Evolutionary conservation across 805 yeast species (phyloP), one percentile per base, ranked within the genome.

Genomic region (Candida nanaspora): DNA sequence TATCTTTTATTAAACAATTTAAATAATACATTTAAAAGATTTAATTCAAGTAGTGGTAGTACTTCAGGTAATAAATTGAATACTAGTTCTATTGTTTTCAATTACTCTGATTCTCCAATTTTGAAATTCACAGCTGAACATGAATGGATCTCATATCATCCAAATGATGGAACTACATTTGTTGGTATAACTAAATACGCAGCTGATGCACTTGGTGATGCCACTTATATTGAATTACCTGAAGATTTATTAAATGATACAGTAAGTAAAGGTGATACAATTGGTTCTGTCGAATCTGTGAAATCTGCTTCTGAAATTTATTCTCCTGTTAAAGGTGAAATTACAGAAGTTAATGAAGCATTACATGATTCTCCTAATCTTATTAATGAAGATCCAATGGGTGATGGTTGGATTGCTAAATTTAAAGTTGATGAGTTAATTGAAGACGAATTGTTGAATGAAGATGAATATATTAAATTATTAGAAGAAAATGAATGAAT

Each of bases 151-250:
- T 89, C 95, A 4, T 71, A 79, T 41, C 94, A 85, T 60, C 75
- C 76, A n/a, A n/a, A n/a, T 22, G 96, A 89, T 63, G 86, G 86
- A 45, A 70, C 80, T 33, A 83, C 91, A 2, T 88, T 81, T 53
- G 70, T 91, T 41, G 98, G 98, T 25, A 87, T 93, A 63, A 88
- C 98, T 43, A 78, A 76, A 54, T 89, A 93, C 59, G 98, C 98
- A 16, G 82, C 96, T 19, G 96, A 88, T 56, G 95, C 98, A 7
- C 76, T 93, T 46, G 98, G 98, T 35, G 98, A 93, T 65, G 94
- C 95, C 42, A 94, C 98, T 4, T 93, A 73, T 60, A 82, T 89
- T 44, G 98, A 93, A 65, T 72, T 91, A 51, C 95, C 95, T 36
- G 75, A 74, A 31, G 61, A 57, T 36, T 46, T 44, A 28, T 40